phyloP scores from a whole-genome alignment of 441 rosid species.

The Gossypium aridum region DNA sequence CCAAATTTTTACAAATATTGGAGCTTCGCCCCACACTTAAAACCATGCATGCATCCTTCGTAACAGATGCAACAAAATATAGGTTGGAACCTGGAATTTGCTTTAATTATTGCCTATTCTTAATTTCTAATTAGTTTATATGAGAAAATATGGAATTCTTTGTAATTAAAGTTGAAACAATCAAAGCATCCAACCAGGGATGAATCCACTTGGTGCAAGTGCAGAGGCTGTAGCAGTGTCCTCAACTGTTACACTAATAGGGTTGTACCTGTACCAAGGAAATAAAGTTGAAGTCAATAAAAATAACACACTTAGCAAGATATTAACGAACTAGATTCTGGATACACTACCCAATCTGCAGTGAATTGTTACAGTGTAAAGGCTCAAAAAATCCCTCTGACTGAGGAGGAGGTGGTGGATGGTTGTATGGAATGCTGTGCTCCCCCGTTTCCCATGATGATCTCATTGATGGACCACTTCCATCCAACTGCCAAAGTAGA shows the following conservation, averaged over 20 bases:
- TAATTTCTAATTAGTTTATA: neutral
- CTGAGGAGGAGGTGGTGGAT: constrained; percentile 19
- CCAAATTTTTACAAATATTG: neutral
- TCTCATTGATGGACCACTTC: constrained; percentile 22
- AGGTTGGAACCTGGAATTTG: neutral
- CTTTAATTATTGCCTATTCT: neutral
- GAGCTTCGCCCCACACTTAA: neutral
- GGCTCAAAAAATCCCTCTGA: constrained; percentile 29
- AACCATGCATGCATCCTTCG: neutral
- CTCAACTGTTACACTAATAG: constrained; percentile 25
- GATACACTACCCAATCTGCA: constrained; percentile 39
- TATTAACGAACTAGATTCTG: neutral
- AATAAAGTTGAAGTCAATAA: neutral
- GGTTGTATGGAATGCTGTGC: constrained; percentile 21
- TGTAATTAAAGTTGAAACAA: neutral
- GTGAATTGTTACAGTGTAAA: constrained; percentile 28
- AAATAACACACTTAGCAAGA: neutral
- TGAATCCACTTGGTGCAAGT: constrained; percentile 32
- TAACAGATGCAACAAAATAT: neutral
- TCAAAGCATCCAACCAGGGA: constrained; percentile 69
- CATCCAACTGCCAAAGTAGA: constrained; percentile 39
- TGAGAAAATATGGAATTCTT: neutral
- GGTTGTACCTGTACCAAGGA: constrained; percentile 26
- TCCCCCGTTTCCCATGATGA: constrained; percentile 30
- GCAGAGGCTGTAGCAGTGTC: constrained; percentile 31